Evolutionary conservation across 1,139 yeast species (phyloP), one percentile per base, ranked within the genome.

Genomic region (Chernovozyma aurita): DNA sequence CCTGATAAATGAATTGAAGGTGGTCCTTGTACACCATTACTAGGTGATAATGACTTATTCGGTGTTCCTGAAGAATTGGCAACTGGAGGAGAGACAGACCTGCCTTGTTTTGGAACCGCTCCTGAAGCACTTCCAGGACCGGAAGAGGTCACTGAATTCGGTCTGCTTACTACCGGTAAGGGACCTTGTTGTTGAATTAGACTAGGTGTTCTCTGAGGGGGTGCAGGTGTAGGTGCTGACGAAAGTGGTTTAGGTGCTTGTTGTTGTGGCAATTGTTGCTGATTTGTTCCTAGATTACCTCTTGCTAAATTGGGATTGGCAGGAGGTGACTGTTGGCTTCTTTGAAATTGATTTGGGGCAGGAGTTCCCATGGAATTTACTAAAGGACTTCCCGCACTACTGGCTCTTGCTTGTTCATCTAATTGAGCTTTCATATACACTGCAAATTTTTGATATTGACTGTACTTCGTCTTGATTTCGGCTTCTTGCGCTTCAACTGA

Each of bases 361-460:
- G 24, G 28, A 29, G 32, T 22, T 28, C 35, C 35, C 4, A 13
- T 14, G 13, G 29, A 24, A 14, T 16, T 24, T 6, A 14, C 17
- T n/a, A 27, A 17, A 24, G 39, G 31, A 15, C 34, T 20, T 7
- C 24, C 27, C 3, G 35, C 20, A 9, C 37, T 26, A 39, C 39
- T 30, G 33, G 41, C 44, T 32, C 55, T 56, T 3, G 61, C 66
- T 48, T 61, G 66, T 34, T 65, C 68, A 34, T 61, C 51, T 37
- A 69, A 53, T 44, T 62, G 66, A 32, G 61, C 56, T 39, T 61
- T 59, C 65, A 69, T 65, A 43, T 61, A 62, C 26, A 58, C 50
- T 2, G 70, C 72, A 37, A 61, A 63, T 38, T 62, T 58, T 37
- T 66, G 70, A 44, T 57, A 65, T 39, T 61, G 64, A 12, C 59